Evolutionary conservation across 164 flowering plant species (phyloP), one percentile per base, ranked within the genome.

Genomic region (Kingdonia uniflora): DNA sequence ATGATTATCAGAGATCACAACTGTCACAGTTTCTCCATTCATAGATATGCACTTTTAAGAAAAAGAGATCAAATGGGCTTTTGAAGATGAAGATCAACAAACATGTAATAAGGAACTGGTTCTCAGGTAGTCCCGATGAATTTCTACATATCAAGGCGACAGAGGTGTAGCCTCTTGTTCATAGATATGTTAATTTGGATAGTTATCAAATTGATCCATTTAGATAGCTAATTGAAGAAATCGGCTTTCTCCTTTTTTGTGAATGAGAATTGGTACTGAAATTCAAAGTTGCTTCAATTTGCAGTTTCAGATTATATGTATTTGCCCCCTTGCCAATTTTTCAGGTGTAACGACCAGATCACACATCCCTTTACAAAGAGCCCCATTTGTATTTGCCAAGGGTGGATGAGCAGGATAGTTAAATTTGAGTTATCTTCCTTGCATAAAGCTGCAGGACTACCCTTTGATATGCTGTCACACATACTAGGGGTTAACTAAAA

Each of bases 191-290:
- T 37, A 53, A 62, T 50, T 56, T 59, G 61, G 49, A 35, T 8
- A 29, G 35, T 59, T 54, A 51, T 54, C 63, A 50, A 26, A 51
- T 6, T 52, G 49, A 42, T 64, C 68, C 47, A 55, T 57, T 42
- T 55, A 49, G 47, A 49, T 63, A 61, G 52, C 59, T 57, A 58
- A 41, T 43, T 71, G 59, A 19, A 69, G 65, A 56, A 22, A 65
- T 35, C 1, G 60, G 45, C 41, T 48, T 81, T 67, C 85, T 85
- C 67, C 79, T 75, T 65, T 85, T 85, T 54, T 67, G 74, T 39
- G 66, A 33, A 70, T 70, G 75, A 67, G 90, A 85, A 70, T 86
- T 86, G 22, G 79, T 90, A 68, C 94, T 91, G 62, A 53, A 44
- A 59, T 68, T 77, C 49, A 71, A 55, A 68, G 78, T 61, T 42